Evolutionary conservation across 2,329 filamentous ascomycete genomes (phyloP), one percentile per base, ranked within the genome.

Genomic region (Fusarium sp.): DNA sequence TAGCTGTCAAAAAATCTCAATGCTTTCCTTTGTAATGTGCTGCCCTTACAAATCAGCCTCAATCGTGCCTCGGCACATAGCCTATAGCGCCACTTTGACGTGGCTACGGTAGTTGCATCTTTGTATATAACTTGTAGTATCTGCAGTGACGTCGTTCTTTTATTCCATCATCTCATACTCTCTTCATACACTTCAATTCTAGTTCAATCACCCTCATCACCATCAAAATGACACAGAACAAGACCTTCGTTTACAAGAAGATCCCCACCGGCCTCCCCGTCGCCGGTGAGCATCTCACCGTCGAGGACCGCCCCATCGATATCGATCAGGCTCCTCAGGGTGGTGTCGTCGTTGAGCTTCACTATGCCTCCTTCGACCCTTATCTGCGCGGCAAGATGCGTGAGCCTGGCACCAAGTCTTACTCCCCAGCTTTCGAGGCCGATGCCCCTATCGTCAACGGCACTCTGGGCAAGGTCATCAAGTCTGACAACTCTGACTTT

Each of bases 371-470:
- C 40, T 91, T 91, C 81, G 94, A 97, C 79, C 94, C 94, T 3
- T 97, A 97, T 83, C 89, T 92, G 84, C 91, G 94, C 59, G 92
- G 91, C 64, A 88, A 88, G 72, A 95, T 97, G 92, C 90, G 93
- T 48, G 80, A 84, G 28, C 28, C 28, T 11, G 28, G 28, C 48
- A 76, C 91, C 76, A 88, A 91, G 81, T 94, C 92, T 11, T 96
- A 80, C 67, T 44, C 69, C 3, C 73, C 77, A 2, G 66, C 79
- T 15, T 93, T 90, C 75, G 77, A 84, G 17, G 78, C 92, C 46
- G 84, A 85, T 77, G 80, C 87, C 72, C 88, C 92, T 67, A 87
- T 97, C 67, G 81, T 80, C 70, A 95, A 90, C 80, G 79, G 79
- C 70, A 85, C 83, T 53, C 84, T 97, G 70, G 85, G 88, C 70